These are phyloP conservation scores for Apiospora rasikravindrae DNA, from an alignment of 2,329 filamentous ascomycete species.

Conservation along the genomic window DNA sequence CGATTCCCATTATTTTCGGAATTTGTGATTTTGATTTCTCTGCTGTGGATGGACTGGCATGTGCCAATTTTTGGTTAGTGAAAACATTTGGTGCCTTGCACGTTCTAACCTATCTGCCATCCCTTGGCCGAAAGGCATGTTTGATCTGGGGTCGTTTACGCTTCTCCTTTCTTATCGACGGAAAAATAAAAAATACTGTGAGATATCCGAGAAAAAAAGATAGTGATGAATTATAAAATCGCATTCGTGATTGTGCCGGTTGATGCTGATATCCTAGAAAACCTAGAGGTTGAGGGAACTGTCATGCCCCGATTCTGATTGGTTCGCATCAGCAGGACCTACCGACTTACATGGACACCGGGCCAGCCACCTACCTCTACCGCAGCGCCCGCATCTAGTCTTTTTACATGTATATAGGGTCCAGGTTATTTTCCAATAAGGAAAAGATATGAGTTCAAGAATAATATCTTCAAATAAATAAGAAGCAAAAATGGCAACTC, in stretches of 20 bases:
- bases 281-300: background rate
- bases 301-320: slow-evolving; percentile 14
- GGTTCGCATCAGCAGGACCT: background rate
- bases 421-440: background rate
- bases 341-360: background rate
- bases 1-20: no score
- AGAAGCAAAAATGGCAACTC: background rate
- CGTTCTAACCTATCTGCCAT: no score
- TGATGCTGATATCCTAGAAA: background rate
- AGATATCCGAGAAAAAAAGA: background rate
- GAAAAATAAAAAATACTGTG: background rate
- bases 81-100: no score
- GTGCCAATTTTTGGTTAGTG: no score
- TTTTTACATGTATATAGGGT: background rate
- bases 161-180: no score
- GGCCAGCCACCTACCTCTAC: background rate
- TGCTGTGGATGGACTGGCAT: no score
- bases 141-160: no score
- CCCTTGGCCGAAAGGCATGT: no score
- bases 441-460: background rate
- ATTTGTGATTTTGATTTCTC: no score
- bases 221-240: background rate
- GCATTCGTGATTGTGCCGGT: background rate
- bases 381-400: background rate
- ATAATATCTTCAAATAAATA: background rate